Percentiles rank a stretch among this genome's conserved stretches.
These are phyloP conservation scores for Podila verticillata DNA, from an alignment of 192 early-diverging fungal species.

Conservation along the genomic window DNA sequence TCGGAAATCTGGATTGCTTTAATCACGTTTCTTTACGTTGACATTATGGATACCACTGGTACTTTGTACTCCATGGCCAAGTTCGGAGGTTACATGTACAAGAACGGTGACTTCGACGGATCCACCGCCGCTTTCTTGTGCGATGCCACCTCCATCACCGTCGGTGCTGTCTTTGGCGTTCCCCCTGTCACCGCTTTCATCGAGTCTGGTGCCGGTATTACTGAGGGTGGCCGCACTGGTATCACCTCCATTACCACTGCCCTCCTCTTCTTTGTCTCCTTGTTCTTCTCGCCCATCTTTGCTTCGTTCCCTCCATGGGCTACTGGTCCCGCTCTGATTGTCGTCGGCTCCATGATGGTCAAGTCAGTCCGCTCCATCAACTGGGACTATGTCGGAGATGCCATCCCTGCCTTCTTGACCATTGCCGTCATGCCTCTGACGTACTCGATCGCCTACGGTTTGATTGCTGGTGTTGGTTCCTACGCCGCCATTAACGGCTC, in stretches of 20 bases:
- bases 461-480: slow-evolving; percentile 77
- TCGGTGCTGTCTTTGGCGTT: slow-evolving; percentile 75
- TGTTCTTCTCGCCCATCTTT: slow-evolving; percentile 87
- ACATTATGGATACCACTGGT: slow-evolving; percentile 84
- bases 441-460: slow-evolving; percentile 82
- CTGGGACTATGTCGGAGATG: slow-evolving; percentile 81
- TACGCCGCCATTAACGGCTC: slow-evolving; percentile 75
- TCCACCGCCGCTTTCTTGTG: slow-evolving; percentile 75
- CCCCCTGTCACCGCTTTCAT: slow-evolving; percentile 80
- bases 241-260: slow-evolving; percentile 72
- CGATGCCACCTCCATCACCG: slow-evolving; percentile 69
- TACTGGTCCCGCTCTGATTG: slow-evolving; percentile 82
- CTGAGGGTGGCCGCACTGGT: slow-evolving; percentile 83
- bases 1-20: slow-evolving; percentile 79
- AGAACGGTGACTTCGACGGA: slow-evolving; percentile 77
- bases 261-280: slow-evolving; percentile 74
- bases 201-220: slow-evolving; percentile 84
- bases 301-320: slow-evolving; percentile 86
- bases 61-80: slow-evolving; percentile 84
- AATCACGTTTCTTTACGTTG: slow-evolving; percentile 80
- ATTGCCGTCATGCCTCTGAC: slow-evolving; percentile 80
- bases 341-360: slow-evolving; percentile 85
- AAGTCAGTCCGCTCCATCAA: slow-evolving; percentile 72
- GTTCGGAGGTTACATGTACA: slow-evolving; percentile 77
- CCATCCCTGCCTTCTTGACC: slow-evolving; percentile 78